Base-by-base conservation (phyloP, 495 filamentous ascomycete genomes). In the Eremomyces bilateralis region DNA sequence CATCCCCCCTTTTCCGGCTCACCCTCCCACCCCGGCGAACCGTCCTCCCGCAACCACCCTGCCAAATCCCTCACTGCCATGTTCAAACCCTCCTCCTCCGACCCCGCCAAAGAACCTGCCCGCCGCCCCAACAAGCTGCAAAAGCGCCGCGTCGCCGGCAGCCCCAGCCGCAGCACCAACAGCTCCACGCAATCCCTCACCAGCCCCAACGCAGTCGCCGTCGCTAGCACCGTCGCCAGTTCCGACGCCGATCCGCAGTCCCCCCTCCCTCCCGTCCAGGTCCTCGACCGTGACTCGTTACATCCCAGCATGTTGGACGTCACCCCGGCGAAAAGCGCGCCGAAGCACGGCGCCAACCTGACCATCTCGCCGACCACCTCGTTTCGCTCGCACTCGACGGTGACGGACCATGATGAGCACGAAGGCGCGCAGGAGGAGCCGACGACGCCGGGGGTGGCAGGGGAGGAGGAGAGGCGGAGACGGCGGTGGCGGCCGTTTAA, bases 321-420 rank as follows among this genome's bases (percentile, higher is more conserved):
- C n/a, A n/a, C n/a, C n/a, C n/a, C n/a, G n/a, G n/a, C n/a, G n/a
- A n/a, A n/a, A n/a, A n/a, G n/a, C n/a, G n/a, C n/a, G n/a, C n/a
- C n/a, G n/a, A n/a, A n/a, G n/a, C n/a, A n/a, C n/a, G n/a, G n/a
- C n/a, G n/a, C n/a, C n/a, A n/a, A n/a, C n/a, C n/a, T n/a, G n/a
- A n/a, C n/a, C n/a, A n/a, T n/a, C n/a, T 8, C 8, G 6, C 24
- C 24, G 6, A 8, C 24, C 13, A 27, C 24, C 21, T 33, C 19
- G 33, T 44, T 51, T 10, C 50, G 53, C 8, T 72, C 72, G 1
- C 67, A 64, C 21, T 78, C 77, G 6, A 81, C 80, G 0, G 73
- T 74, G 46, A 76, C 82, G 33, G 75, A 80, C 37, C 60, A 74
- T 35, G 79, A 76, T 3, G 78, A 91, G 50, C 40, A 67, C n/a